Conservation (phyloP, 2,329 filamentous ascomycete genomes). For the Nemania serpens region DNA sequence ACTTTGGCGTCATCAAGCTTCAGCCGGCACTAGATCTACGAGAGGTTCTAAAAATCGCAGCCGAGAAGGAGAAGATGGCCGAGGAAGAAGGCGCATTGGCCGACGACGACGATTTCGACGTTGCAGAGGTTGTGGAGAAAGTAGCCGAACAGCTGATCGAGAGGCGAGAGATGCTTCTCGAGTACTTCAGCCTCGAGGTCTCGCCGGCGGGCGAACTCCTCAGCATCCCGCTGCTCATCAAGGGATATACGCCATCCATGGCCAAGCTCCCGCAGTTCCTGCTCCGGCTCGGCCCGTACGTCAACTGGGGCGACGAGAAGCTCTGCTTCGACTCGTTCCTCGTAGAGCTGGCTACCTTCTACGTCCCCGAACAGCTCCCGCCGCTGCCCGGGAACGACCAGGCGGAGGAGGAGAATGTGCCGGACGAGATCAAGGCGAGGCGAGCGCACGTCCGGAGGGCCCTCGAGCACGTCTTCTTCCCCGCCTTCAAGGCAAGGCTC, state of each 20-base stretch:
- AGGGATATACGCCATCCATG: constrained; percentile 84
- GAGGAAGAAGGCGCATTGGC: constrained; percentile 37
- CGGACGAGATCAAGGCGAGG: constrained; percentile 60
- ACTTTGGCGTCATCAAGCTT: constrained; percentile 85
- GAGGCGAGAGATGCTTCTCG: constrained; percentile 81
- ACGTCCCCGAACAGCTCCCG: constrained; percentile 85
- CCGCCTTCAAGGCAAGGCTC: constrained; percentile 80
- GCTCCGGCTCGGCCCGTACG: constrained; percentile 82
- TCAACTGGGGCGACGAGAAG: constrained; percentile 86
- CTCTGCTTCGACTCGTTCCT: constrained; percentile 84
- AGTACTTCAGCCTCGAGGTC: constrained; percentile 91
- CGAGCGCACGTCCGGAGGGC: constrained; percentile 72
- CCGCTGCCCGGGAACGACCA: constrained; percentile 40
- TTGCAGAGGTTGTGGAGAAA: constrained; percentile 66
- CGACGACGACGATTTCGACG: constrained; percentile 64
- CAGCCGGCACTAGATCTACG: constrained; percentile 73
- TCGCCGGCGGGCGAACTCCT: constrained; percentile 76
- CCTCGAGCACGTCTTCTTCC: constrained; percentile 87
- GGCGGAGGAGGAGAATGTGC: constrained; percentile 48
- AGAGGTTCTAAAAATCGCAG: constrained; percentile 74
- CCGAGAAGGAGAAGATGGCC: constrained; percentile 67
- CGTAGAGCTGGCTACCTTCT: constrained; percentile 85
- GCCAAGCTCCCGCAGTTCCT: constrained; percentile 89
- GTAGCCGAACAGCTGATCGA: constrained; percentile 73
- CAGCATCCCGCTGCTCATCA: constrained; percentile 81